Conservation (phyloP, 1,284 basidiomycete species). For the Stygiomarasmius scandens region DNA sequence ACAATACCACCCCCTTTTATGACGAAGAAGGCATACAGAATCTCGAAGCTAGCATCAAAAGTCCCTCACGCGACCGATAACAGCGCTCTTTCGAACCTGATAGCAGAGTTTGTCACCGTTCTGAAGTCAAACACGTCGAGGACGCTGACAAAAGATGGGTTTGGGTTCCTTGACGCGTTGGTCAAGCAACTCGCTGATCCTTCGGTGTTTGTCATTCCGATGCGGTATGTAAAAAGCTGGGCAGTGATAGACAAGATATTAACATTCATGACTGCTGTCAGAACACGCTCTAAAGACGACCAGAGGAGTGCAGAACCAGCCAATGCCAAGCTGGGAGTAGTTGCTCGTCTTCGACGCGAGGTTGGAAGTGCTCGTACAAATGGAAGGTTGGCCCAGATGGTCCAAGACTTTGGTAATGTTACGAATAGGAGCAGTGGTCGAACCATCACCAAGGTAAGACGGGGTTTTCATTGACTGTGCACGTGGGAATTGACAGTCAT, state of each 20-base stretch:
- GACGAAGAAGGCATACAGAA: constrained; percentile 54
- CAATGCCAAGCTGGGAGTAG: constrained; percentile 57
- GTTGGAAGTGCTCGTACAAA: constrained; percentile 54
- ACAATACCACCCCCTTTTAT: constrained; percentile 33
- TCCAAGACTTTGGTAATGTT: constrained; percentile 66
- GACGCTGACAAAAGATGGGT: constrained; percentile 71
- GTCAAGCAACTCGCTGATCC: constrained; percentile 71
- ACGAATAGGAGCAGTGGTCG: constrained; percentile 66
- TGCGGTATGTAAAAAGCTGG: constrained; percentile 37
- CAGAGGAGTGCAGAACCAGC: constrained; percentile 40
- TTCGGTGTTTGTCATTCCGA: constrained; percentile 55
- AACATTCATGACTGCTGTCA: not conserved
- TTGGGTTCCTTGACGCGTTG: constrained; percentile 65
- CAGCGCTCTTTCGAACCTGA: constrained; percentile 47
- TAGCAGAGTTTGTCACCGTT: constrained; percentile 59
- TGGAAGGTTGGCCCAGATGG: constrained; percentile 58
- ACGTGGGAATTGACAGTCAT: not conserved
- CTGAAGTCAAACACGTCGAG: constrained; percentile 65
- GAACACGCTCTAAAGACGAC: constrained; percentile 31
- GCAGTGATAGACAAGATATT: not conserved
- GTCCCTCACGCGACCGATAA: constrained; percentile 57
- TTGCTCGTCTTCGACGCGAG: constrained; percentile 56
- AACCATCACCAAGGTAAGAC: constrained; percentile 63
- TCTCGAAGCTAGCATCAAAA: constrained; percentile 48
- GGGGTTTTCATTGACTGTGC: not conserved